Percentiles rank a stretch among this genome's conserved stretches.
phyloP scores from a whole-genome alignment of 1,284 basidiomycete genomes.

The Ganoderma boninense region DNA sequence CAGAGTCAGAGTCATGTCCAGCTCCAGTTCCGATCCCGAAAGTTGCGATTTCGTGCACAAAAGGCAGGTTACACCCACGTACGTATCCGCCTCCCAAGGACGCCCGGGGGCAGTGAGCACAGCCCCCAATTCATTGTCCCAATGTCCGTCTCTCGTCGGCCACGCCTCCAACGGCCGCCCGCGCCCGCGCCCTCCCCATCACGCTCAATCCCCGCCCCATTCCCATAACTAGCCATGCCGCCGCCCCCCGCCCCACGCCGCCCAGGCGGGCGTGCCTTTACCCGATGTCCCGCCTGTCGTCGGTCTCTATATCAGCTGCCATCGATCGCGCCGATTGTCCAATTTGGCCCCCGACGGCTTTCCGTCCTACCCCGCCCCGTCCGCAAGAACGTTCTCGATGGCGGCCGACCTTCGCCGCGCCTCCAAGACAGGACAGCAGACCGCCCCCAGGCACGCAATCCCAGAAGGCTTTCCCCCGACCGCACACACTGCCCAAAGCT shows the following conservation, averaged over 20 bases:
- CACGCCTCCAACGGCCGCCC: slow-evolving; percentile 1
- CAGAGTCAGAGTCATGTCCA: slow-evolving; percentile 26
- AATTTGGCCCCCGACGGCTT: slow-evolving; percentile 11
- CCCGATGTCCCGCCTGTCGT: slow-evolving; percentile 20
- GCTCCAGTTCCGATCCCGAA: slow-evolving; percentile 9
- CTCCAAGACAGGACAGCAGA: slow-evolving; percentile 6
- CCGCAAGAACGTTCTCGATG: slow-evolving; percentile 16
- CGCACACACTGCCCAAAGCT: background rate
- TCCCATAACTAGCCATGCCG: slow-evolving; percentile 13
- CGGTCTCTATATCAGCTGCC: slow-evolving; percentile 19
- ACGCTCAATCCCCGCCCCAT: background rate
- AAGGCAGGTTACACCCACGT: slow-evolving; percentile 7
- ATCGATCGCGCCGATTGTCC: slow-evolving; percentile 26
- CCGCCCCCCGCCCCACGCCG: slow-evolving; percentile 14
- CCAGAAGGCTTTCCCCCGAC: slow-evolving; percentile 11
- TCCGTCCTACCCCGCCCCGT: slow-evolving; percentile 7
- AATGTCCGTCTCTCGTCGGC: background rate
- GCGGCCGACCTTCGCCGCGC: slow-evolving; percentile 23
- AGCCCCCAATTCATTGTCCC: slow-evolving; percentile 6
- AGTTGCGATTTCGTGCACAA: slow-evolving; percentile 1
- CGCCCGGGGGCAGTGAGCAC: background rate
- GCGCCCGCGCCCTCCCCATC: background rate
- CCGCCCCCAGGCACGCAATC: slow-evolving; percentile 14
- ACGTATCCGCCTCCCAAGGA: background rate
- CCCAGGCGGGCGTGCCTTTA: slow-evolving; percentile 15